These are phyloP conservation scores for Scutellaria minor DNA, from an alignment of 257 asterid species.

Conservation along the genomic window DNA sequence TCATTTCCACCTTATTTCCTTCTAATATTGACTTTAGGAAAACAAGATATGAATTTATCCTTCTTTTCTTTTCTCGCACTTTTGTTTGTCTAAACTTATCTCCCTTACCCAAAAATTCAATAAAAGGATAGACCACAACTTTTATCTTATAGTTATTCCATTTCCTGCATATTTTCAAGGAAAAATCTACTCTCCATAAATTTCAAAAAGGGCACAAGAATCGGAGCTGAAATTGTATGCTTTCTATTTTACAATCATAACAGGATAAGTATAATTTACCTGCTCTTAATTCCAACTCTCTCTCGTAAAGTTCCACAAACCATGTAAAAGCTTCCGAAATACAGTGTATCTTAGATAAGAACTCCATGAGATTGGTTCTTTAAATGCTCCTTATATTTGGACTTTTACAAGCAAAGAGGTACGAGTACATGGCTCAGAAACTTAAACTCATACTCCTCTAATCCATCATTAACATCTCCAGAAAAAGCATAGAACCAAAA, in stretches of 20 bases:
- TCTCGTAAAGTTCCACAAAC: conserved; percentile 4
- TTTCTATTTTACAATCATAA: not conserved
- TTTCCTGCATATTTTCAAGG: not conserved
- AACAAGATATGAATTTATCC: not conserved
- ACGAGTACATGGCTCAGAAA: not conserved
- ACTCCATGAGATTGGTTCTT: not conserved
- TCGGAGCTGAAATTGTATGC: not conserved
- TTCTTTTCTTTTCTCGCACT: not conserved
- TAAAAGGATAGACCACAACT: not conserved
- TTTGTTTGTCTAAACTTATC: not conserved
- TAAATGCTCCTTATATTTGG: not conserved
- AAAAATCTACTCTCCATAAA: not conserved
- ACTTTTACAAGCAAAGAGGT: not conserved
- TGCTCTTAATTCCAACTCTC: not conserved
- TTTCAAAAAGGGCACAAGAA: not conserved
- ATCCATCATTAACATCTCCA: conserved; percentile 13
- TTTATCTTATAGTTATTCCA: not conserved
- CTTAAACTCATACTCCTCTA: conserved; percentile 8
- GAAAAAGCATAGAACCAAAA: conserved; percentile 6
- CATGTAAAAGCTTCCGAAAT: not conserved
- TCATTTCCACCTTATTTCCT: not conserved
- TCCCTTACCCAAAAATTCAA: not conserved
- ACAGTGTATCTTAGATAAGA: conserved; percentile 9
- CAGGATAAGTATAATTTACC: not conserved
- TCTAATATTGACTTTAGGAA: not conserved